Base-by-base conservation (phyloP, 2,329 filamentous ascomycete genomes). In the Cladosporium austrohemisphaericum region DNA sequence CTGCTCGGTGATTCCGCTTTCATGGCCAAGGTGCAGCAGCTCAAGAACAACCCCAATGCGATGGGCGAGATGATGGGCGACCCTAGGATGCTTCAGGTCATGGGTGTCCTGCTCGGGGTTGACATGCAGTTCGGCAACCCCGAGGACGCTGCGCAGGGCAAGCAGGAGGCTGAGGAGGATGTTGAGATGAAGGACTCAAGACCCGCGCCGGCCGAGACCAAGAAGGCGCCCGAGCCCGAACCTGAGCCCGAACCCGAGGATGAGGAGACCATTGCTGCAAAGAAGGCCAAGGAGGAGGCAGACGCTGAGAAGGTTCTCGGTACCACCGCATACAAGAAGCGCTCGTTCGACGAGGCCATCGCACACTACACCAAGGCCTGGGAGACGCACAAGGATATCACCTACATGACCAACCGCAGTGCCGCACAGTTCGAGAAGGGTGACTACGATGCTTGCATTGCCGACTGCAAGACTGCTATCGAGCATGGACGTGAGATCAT, bases 311-410 rank as follows among this genome's bases (percentile, higher is more conserved):
- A 98, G 81, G 87, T 85, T 23, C 76, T 94, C 50, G 93, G 93
- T 51, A 98, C 92, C 11, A 89, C 93, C 60, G 85, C 85, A 69
- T 98, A 98, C 79, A 98, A 98, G 84, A 97, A 97, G 81, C 85
- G 89, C 60, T 84, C 96, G 66, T 96, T 98, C 59, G 93, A 97
- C 62, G 83, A 86, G 65, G 93, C 93, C 43, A 96, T 98, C 62
- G 82, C 84, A 65, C 89, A 98, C 75, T 98, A 98, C 77, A 80
- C 71, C 67, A 94, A 95, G 69, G 93, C 93, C 0, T 98, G 93
- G 93, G 91, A 95, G 52, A 71, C 87, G 31, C 78, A 88, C 80
- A 93, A 96, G 77, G 93, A 98, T 64, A 95, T 98, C 64, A 93
- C 92, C 13, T 98, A 98, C 72, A 79, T 97, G 52, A 98, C 94